phyloP scores from a whole-genome alignment of 1,284 basidiomycete species.

The Schizophyllum amplum region DNA sequence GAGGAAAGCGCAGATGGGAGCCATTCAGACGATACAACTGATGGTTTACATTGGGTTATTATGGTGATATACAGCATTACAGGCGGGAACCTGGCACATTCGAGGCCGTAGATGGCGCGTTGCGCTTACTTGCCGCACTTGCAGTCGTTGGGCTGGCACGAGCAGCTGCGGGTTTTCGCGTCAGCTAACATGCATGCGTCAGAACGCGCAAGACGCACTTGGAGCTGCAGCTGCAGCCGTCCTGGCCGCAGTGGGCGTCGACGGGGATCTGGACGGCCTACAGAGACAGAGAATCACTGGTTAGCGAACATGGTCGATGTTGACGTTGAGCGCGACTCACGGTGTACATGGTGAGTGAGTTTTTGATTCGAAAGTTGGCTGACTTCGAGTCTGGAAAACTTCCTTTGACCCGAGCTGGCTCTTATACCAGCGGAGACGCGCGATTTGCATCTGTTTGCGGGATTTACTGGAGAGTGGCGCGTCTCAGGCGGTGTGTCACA shows the following conservation, averaged over 20 bases:
- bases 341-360: background rate
- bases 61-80: too few species aligned
- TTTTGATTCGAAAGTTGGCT: background rate
- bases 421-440: background rate
- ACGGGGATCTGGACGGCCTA: background rate
- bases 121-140: constrained; percentile 38
- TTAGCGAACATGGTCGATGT: too few species aligned
- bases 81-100: too few species aligned
- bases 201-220: constrained; percentile 25
- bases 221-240: constrained; percentile 43
- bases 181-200: constrained; percentile 4
- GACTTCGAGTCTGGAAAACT: background rate
- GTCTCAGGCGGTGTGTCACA: too few species aligned
- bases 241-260: constrained; percentile 31
- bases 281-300: background rate
- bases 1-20: too few species aligned
- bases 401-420: background rate
- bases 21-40: too few species aligned
- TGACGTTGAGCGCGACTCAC: background rate
- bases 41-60: background rate
- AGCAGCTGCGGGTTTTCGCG: constrained; percentile 33
- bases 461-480: background rate
- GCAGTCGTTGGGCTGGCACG: constrained; percentile 51
- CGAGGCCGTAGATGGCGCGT: too few species aligned
- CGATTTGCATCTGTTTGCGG: background rate